These are phyloP conservation scores for Zangia roseola DNA, from an alignment of 768 basidiomycete species.

Conservation along the genomic window DNA sequence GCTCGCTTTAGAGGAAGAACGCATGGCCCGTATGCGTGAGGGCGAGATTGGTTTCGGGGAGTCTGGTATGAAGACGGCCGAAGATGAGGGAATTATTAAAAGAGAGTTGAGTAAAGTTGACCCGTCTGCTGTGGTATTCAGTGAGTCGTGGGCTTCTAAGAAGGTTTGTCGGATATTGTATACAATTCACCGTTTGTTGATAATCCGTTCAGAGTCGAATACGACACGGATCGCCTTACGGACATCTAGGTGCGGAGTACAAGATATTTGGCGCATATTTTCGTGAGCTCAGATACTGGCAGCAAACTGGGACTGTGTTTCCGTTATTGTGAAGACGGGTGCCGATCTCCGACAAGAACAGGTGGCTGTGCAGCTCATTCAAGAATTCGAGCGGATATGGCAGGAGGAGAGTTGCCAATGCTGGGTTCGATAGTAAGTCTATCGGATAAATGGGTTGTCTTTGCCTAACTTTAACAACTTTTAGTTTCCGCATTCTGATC, in stretches of 20 bases:
- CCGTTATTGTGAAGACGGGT: constrained; percentile 98
- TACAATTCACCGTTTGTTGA: constrained; percentile 3
- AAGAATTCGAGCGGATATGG: constrained; percentile 92
- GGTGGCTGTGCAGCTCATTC: constrained; percentile 92
- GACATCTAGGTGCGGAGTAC: constrained; percentile 71
- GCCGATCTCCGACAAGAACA: constrained; percentile 97
- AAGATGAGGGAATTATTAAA: constrained; percentile 93
- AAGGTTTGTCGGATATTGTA: constrained; percentile 52
- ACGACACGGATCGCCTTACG: constrained; percentile 91
- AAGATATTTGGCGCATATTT: constrained; percentile 2
- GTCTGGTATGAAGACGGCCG: constrained; percentile 61
- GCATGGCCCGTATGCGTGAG: constrained; percentile 91
- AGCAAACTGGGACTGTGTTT: constrained; percentile 88
- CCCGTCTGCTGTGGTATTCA: constrained; percentile 93
- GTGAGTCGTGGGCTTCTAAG: constrained; percentile 92
- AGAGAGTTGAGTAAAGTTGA: constrained; percentile 92
- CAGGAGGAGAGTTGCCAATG: constrained; percentile 88
- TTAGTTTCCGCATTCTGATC: constrained; percentile 94
- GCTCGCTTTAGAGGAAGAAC: constrained; percentile 93
- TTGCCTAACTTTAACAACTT: background rate
- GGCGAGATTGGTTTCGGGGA: constrained; percentile 59
- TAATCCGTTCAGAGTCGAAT: constrained; percentile 61
- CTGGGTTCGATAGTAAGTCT: constrained; percentile 86
- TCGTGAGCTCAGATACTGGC: constrained; percentile 12
- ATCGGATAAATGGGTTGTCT: background rate